These are phyloP conservation scores for Euptelea pleiosperma DNA, from an alignment of 164 flowering plant species.

Conservation along the genomic window DNA sequence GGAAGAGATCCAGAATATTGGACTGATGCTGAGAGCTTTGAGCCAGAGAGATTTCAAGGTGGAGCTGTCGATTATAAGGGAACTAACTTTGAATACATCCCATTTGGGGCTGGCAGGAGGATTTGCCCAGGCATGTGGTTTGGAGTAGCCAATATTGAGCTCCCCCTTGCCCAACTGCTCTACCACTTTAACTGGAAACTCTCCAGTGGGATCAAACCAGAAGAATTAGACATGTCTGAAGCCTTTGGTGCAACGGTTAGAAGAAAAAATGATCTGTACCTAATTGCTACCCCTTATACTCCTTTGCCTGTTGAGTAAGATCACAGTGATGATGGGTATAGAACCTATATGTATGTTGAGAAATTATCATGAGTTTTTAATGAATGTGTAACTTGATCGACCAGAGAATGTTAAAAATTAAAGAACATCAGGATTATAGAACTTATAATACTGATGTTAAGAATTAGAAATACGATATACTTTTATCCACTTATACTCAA, in stretches of 20 bases:
- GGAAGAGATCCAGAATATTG: slow-evolving; percentile 30
- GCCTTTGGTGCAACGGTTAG: slow-evolving; percentile 20
- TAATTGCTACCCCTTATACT: slow-evolving; percentile 24
- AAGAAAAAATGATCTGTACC: slow-evolving; percentile 20
- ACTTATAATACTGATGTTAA: too few species aligned
- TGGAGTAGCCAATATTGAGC: slow-evolving; percentile 15
- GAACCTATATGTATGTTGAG: too few species aligned
- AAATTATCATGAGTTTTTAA: too few species aligned
- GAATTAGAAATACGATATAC: too few species aligned
- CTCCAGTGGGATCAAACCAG: slow-evolving; percentile 12
- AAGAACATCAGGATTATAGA: too few species aligned
- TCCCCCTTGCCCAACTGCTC: slow-evolving; percentile 19
- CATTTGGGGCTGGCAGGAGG: slow-evolving; percentile 33
- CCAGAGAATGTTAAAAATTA: too few species aligned
- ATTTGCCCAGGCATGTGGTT: slow-evolving; percentile 24
- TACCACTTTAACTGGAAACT: slow-evolving; percentile 24
- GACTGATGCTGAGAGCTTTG: slow-evolving; percentile 15
- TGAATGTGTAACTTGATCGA: too few species aligned
- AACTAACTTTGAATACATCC: slow-evolving; percentile 18
- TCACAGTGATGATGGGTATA: too few species aligned
- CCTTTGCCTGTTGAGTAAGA: slow-evolving; percentile 12
- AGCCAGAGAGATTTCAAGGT: slow-evolving; percentile 23
- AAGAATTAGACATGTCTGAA: slow-evolving; percentile 27
- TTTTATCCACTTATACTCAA: too few species aligned
- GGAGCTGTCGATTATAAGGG: slow-evolving; percentile 21